Evolutionary conservation across 495 filamentous ascomycete genomes (phyloP).

Genomic region (Rusavskia elegans): DNA sequence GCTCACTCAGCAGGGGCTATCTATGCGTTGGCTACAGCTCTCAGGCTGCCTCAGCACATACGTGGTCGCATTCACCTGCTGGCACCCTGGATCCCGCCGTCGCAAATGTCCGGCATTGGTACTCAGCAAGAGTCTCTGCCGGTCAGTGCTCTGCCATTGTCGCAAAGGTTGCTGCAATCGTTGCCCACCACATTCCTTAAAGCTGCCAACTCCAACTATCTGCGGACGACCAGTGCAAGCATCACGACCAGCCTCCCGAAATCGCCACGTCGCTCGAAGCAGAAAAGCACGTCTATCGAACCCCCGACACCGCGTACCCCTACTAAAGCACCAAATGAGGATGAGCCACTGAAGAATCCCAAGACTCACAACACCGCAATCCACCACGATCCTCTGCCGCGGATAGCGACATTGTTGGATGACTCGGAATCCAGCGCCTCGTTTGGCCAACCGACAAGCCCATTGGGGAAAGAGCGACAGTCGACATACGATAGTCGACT

Average conservation of each 20-base stretch:
- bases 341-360: neutral
- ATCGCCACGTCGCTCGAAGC: constrained; percentile 45
- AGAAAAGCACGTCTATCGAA: constrained; percentile 32
- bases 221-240: constrained; percentile 79
- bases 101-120: constrained; percentile 77
- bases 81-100: constrained; percentile 95
- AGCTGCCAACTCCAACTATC: constrained; percentile 87
- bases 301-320: neutral
- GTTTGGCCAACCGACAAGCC: neutral
- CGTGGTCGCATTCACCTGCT: constrained; percentile 88
- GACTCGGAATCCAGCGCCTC: neutral
- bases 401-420: neutral
- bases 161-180: constrained; percentile 78
- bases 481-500: constrained; percentile 70
- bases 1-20: constrained; percentile 97
- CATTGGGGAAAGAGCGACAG: constrained; percentile 50
- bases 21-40: constrained; percentile 88
- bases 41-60: constrained; percentile 92
- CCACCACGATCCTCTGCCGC: neutral
- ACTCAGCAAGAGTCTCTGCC: constrained; percentile 60
- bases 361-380: neutral
- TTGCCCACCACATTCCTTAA: constrained; percentile 85
- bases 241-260: constrained; percentile 73
- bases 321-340: neutral
- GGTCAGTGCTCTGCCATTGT: constrained; percentile 72